Base-by-base conservation (phyloP, 345 rosid genomes). In the Hibiscus tridactylites region DNA sequence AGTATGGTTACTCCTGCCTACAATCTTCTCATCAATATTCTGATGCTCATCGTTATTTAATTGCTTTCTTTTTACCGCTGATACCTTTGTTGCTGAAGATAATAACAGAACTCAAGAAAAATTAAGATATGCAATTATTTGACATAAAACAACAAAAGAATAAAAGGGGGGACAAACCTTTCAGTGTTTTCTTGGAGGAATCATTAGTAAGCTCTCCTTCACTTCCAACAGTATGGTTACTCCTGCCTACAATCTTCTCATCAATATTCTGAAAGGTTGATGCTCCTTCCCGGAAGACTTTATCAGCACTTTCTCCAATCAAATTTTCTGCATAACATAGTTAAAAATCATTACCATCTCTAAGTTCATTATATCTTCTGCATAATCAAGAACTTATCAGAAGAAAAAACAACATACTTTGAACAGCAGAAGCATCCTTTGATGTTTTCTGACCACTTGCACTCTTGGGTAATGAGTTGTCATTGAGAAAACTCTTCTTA, bases 61-160 rank as follows among this genome's bases (percentile, higher is more conserved):
- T 35, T 53, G 76, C 84, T 92, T 90, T 83, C 85, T 81, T 81
- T 86, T 85, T 63, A 56, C 72, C 80, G 75, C 84, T 29, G 83
- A 68, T 47, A 73, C 74, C 82, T 88, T 90, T 2, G 78, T 44
- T 64, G 72, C 91, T 87, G 70, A 73, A 66, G 69, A 63, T 12
- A 65, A 64, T 58, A 79, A 78, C 39, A 75, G 16, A 62, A 75
- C 57, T 29, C 66, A 64, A 71, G 28, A 77, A 6, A 61, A 60
- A 15, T 64, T 70, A 49, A 17, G 7, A 77, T 65, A 52, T 35
- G 29, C 16, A 66, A 44, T n/a, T 50, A 52, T 10, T 6, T 4
- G 31, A 42, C 1, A 37, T 74, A 54, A 74, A 53, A 61, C n/a
- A 72, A 5, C 44, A 3, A 16, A 69, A 71, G 42, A 69, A 39